These are phyloP conservation scores for Fusarium scirpi DNA, from an alignment of 2,329 filamentous ascomycete genomes.

Conservation along the genomic window DNA sequence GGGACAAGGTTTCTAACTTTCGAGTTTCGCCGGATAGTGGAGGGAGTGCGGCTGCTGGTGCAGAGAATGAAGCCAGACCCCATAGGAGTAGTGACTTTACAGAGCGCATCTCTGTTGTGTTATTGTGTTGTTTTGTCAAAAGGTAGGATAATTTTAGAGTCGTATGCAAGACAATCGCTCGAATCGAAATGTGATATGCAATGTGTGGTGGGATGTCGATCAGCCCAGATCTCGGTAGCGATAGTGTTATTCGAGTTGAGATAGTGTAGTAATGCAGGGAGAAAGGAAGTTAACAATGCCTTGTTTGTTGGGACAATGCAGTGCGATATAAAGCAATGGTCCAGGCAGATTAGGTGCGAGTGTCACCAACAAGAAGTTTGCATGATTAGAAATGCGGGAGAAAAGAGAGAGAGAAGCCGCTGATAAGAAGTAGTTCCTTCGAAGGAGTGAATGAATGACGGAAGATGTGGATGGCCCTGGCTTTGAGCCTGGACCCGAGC, in stretches of 20 bases:
- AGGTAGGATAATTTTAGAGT: neutral
- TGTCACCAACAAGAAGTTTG: conserved; percentile 1
- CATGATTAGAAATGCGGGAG: conserved; percentile 14
- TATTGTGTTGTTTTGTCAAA: neutral
- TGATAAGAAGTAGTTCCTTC: conserved; percentile 12
- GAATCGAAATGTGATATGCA: conserved; percentile 4
- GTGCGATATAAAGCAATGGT: neutral
- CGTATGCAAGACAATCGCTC: neutral
- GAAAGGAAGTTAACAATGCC: conserved; percentile 11
- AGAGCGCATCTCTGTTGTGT: conserved; percentile 37
- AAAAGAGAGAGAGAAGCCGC: neutral
- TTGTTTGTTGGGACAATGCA: conserved; percentile 1
- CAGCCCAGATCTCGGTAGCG: conserved; percentile 1
- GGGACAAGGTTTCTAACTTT: neutral
- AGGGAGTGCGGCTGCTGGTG: conserved; percentile 31
- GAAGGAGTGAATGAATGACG: conserved; percentile 27
- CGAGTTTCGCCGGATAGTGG: conserved; percentile 18
- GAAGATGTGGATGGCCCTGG: conserved; percentile 18
- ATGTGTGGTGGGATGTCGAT: conserved; percentile 11
- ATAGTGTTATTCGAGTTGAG: neutral
- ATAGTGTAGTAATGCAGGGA: neutral
- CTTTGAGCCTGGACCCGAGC: neutral
- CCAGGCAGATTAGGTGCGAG: neutral
- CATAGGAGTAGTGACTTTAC: conserved; percentile 44
- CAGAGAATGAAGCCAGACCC: conserved; percentile 41